Evolutionary conservation across 768 basidiomycete genomes (phyloP), one percentile per base, ranked within the genome.

Genomic region (Suillus clintonianus): DNA sequence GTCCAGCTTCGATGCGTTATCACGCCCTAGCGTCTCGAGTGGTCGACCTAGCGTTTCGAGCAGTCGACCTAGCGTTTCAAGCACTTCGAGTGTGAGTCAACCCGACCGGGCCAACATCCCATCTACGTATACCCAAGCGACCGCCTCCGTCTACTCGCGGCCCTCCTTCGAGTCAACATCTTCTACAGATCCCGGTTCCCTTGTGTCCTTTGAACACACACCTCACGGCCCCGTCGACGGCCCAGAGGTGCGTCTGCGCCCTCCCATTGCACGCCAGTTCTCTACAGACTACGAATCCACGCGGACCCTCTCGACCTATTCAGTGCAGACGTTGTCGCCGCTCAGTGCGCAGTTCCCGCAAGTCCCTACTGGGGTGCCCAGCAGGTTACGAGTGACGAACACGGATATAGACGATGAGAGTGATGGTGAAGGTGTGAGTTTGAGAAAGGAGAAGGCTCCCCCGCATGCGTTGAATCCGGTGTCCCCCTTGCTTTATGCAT

Each of bases 401-500:
- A 66, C 65, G 0, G 69, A 66, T 45, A 61, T 54, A 0, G 41
- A 51, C 5, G 39, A 45, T 13, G 17, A 47, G n/a, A 22, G 27
- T 4, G 37, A 14, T 9, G 59, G 7, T 4, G 47, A 24, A 24
- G 64, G 68, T 47, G 65, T 67, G n/a, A 14, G 39, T 51, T 53
- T 67, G 27, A 57, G 58, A 6, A 34, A 36, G 24, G 60, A 58
- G 43, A 48, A 59, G 3, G 17, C 62, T 45, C 42, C 51, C 27
- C 56, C 68, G 22, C 7, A 51, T 51, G 63, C 17, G 11, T 43
- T 42, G 11, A 64, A 68, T 60, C 37, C 66, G 39, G 51, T 75
- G 1, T 79, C 80, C 9, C 81, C 81, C 19, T 61, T 81, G 9
- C 67, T 82, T 47, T 80, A 82, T 68, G 76, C 81, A 37, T 73